Evolutionary conservation across 1,139 yeast genomes (phyloP).

Genomic region (Suhomyces taliae): DNA sequence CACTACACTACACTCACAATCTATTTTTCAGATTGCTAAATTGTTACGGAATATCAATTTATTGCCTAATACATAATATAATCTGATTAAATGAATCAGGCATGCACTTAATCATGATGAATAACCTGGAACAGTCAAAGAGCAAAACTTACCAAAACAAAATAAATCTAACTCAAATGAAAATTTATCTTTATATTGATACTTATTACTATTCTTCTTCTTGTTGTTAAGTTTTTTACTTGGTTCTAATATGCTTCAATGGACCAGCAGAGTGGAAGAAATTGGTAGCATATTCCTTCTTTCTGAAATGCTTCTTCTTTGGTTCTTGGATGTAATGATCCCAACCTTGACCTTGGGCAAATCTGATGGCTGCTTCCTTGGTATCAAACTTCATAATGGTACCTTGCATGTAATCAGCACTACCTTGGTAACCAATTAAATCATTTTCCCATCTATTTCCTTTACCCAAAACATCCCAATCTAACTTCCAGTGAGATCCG

Average conservation of each 20-base stretch:
- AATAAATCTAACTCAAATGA: no score
- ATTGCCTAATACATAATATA: neutral
- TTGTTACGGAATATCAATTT: neutral
- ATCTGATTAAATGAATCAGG: neutral
- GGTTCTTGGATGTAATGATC: conserved; percentile 83
- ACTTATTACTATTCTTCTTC: neutral
- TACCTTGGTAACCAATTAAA: conserved; percentile 80
- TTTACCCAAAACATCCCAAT: conserved; percentile 79
- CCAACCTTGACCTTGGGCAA: conserved; percentile 88
- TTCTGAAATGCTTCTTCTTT: conserved; percentile 67
- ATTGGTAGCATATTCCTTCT: conserved; percentile 74
- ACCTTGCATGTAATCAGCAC: conserved; percentile 85
- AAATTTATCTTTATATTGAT: neutral
- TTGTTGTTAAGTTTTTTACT: conserved; percentile 33
- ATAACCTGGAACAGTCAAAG: neutral
- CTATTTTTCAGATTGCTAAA: no score
- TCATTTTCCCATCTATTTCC: conserved; percentile 91
- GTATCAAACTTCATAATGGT: conserved; percentile 75
- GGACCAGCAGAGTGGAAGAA: conserved; percentile 71
- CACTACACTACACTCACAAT: no score
- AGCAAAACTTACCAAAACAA: no score
- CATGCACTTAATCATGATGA: neutral
- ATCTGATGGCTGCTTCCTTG: conserved; percentile 74
- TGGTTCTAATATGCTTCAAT: conserved; percentile 80
- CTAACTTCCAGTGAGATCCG: conserved; percentile 68